These are phyloP conservation scores for Penicillium sp. DNA, from an alignment of 2,329 filamentous ascomycete genomes.

Conservation along the genomic window DNA sequence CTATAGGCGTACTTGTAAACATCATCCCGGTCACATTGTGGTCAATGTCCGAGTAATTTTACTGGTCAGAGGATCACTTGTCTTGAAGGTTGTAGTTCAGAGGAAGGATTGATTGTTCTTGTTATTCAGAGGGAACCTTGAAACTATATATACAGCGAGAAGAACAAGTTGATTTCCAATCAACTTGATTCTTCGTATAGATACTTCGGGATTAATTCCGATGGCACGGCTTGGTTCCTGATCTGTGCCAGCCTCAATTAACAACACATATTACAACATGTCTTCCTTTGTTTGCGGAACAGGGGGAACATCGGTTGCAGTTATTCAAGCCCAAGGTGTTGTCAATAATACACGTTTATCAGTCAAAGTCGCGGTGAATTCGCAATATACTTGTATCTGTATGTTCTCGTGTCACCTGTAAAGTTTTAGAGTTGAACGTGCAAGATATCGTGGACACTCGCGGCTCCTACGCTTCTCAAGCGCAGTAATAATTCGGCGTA, in stretches of 20 bases:
- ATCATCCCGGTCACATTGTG: neutral
- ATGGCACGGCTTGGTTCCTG: slow-evolving; percentile 6
- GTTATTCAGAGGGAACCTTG: neutral
- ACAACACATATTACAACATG: neutral
- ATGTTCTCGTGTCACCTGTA: too few species aligned
- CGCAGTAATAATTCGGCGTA: neutral
- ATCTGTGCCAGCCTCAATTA: slow-evolving; percentile 4
- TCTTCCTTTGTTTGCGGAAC: too few species aligned
- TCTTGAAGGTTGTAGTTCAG: neutral
- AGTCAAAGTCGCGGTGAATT: too few species aligned
- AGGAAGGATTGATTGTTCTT: neutral
- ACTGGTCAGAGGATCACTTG: neutral
- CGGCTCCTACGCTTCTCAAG: too few species aligned
- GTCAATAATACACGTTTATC: too few species aligned
- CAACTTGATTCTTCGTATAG: slow-evolving; percentile 6
- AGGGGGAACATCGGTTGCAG: too few species aligned
- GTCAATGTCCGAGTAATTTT: neutral
- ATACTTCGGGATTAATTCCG: slow-evolving; percentile 4
- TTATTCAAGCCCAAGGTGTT: too few species aligned
- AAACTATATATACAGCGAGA: neutral
- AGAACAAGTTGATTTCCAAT: slow-evolving; percentile 1
- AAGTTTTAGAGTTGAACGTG: too few species aligned
- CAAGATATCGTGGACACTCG: too few species aligned
- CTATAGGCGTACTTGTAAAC: neutral
- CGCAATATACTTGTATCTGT: too few species aligned